Base-by-base conservation (phyloP, 257 asterid species). In the Capsicum pubescens region DNA sequence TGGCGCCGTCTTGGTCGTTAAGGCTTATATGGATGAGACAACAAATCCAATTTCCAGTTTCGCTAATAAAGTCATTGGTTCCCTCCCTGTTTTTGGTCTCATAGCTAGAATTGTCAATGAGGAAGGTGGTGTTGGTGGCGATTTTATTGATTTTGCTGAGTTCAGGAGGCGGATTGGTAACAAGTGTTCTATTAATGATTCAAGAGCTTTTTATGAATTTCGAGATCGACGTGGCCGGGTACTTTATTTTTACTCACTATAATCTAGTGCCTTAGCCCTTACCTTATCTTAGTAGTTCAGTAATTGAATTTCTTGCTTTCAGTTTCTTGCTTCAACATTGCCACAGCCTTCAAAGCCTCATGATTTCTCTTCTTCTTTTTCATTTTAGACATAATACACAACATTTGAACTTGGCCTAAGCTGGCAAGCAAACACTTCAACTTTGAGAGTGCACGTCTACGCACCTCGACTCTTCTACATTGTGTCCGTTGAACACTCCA, bases 111-210 rank as follows among this genome's bases (percentile, higher is more conserved):
- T 93, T 80, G 3, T 91, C 82, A 95, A 90, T 82, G 98, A 90
- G 61, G 99, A 97, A 85, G 98, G 98, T 16, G 98, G 99, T 59
- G 92, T 97, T 21, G 97, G 98, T 9, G 90, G 92, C 1, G 99
- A 97, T 61, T 85, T 91, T 11, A 86, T 93, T 76, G 99, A 97
- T 86, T 93, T 97, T 56, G 98, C 99, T 0, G 99, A 97, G 90
- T 95, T 95, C 79, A 88, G 98, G 74, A 88, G 98, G 67, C 88
- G 97, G 59, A 95, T 96, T 8, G 98, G 99, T 59, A 97, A 97
- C 59, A 97, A 93, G 19, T 95, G 97, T 44, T 97, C 99, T 26
- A 90, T 92, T 19, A 93, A 89, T 59, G 99, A 97, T 89, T 95
- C 99, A 0, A 88, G 91, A 80, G 98, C 98, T 21, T 86, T 97